Conservation (phyloP, 148 eudicot genomes). For the Simmondsia chinensis region DNA sequence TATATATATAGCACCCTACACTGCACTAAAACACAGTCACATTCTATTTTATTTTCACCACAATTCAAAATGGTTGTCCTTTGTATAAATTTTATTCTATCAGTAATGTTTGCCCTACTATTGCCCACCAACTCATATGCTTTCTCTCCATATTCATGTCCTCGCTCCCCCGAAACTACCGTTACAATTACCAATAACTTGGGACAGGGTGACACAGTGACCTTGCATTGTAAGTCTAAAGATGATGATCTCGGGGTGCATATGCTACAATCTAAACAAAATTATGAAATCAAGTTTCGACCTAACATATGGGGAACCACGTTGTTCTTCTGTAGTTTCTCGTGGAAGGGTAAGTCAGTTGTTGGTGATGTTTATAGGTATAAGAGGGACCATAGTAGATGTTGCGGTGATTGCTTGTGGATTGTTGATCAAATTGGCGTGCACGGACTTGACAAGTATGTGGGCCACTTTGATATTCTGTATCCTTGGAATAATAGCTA, state of each 20-base stretch:
- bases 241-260: conserved; percentile 5
- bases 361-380: not conserved
- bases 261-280: not conserved
- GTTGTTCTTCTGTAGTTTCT: not conserved
- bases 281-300: not conserved
- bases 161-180: too few relatives aligned
- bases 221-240: not conserved
- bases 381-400: conserved; percentile 6
- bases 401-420: conserved; percentile 6
- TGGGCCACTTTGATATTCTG: not conserved
- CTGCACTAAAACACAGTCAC: too few relatives aligned
- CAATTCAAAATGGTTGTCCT: too few relatives aligned
- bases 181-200: too few relatives aligned
- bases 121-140: too few relatives aligned
- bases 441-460: conserved; percentile 3
- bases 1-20: too few relatives aligned
- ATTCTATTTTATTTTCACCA: too few relatives aligned
- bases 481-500: too few relatives aligned
- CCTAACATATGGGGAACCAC: not conserved
- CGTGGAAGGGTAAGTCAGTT: not conserved
- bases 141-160: too few relatives aligned
- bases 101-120: too few relatives aligned
- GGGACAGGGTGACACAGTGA: too few relatives aligned
- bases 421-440: not conserved
- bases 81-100: too few relatives aligned